A percentile compares a stretch with the other conserved stretches of the same genome.
phyloP scores from a whole-genome alignment of 2,329 filamentous ascomycete species.

The Pseudogymnoascus sp. region DNA sequence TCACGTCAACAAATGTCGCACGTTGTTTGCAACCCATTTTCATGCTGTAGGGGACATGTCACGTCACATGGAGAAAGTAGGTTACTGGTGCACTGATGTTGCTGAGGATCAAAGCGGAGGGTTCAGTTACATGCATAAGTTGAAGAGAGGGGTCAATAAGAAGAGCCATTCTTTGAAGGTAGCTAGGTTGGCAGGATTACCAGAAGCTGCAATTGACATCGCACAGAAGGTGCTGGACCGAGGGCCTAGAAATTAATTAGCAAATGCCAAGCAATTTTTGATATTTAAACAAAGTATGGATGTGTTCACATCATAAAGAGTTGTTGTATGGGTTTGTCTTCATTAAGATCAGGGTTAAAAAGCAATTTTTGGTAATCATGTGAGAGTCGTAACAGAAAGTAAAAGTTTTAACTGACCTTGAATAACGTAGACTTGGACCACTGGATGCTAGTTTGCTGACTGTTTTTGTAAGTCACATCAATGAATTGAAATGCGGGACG shows the following conservation, averaged over 20 bases:
- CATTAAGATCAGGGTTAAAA: slow-evolving; percentile 35
- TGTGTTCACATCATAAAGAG: slow-evolving; percentile 22
- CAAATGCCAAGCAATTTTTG: slow-evolving; percentile 12
- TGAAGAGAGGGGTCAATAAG: slow-evolving; percentile 75
- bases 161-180: slow-evolving; percentile 91
- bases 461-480: not conserved
- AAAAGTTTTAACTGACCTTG: slow-evolving; percentile 18
- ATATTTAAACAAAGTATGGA: slow-evolving; percentile 16
- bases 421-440: not conserved
- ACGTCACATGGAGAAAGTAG: slow-evolving; percentile 32
- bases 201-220: slow-evolving; percentile 60
- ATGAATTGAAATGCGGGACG: not conserved
- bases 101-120: slow-evolving; percentile 58
- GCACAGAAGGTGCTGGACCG: slow-evolving; percentile 37
- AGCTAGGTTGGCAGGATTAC: slow-evolving; percentile 76
- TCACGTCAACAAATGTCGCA: slow-evolving; percentile 65
- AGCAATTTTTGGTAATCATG: slow-evolving; percentile 31
- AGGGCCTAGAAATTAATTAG: slow-evolving; percentile 1
- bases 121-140: slow-evolving; percentile 79
- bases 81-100: slow-evolving; percentile 77
- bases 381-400: slow-evolving; percentile 12
- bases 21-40: slow-evolving; percentile 93
- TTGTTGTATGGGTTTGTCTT: slow-evolving; percentile 33
- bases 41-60: slow-evolving; percentile 77
- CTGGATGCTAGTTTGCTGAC: not conserved